These are phyloP conservation scores for Cryptococcus jaspeensis DNA, from an alignment of 1,284 basidiomycete species.

Conservation along the genomic window DNA sequence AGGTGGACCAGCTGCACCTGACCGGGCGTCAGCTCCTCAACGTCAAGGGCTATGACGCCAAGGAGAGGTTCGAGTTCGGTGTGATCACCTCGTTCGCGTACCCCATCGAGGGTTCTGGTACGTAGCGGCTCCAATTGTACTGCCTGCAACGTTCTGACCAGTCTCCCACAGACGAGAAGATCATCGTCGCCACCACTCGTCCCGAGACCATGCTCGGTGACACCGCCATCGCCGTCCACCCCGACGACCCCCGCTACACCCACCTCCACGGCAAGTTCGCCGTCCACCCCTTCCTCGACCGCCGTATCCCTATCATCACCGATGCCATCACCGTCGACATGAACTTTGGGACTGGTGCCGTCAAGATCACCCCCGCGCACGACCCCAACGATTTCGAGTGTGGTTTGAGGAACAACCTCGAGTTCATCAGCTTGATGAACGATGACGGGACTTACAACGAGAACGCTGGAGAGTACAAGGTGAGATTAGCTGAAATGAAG, in stretches of 20 bases:
- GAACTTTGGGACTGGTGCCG: slow-evolving; percentile 96
- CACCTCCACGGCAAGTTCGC: slow-evolving; percentile 95
- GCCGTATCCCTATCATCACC: slow-evolving; percentile 84
- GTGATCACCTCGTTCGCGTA: slow-evolving; percentile 96
- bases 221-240: slow-evolving; percentile 96
- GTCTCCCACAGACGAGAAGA: slow-evolving; percentile 68
- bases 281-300: slow-evolving; percentile 83
- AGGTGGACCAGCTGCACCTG: slow-evolving; percentile 95
- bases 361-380: slow-evolving; percentile 99
- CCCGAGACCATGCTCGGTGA: slow-evolving; percentile 99
- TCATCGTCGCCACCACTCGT: slow-evolving; percentile 94
- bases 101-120: slow-evolving; percentile 77
- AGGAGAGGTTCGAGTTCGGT: slow-evolving; percentile 97
- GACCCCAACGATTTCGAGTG: slow-evolving; percentile 98
- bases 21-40: slow-evolving; percentile 81
- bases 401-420: slow-evolving; percentile 80
- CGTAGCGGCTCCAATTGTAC: slow-evolving; percentile 20
- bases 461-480: slow-evolving; percentile 82
- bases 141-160: background rate
- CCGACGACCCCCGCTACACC: slow-evolving; percentile 89
- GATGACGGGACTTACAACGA: slow-evolving; percentile 96
- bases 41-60: slow-evolving; percentile 90
- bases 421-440: slow-evolving; percentile 94
- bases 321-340: slow-evolving; percentile 89
- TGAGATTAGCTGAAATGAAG: slow-evolving; percentile 29